Percentiles rank a stretch among this genome's conserved stretches.
phyloP scores from a whole-genome alignment of 1,139 yeast species.

The Nakaseomyces glabratus region DNA sequence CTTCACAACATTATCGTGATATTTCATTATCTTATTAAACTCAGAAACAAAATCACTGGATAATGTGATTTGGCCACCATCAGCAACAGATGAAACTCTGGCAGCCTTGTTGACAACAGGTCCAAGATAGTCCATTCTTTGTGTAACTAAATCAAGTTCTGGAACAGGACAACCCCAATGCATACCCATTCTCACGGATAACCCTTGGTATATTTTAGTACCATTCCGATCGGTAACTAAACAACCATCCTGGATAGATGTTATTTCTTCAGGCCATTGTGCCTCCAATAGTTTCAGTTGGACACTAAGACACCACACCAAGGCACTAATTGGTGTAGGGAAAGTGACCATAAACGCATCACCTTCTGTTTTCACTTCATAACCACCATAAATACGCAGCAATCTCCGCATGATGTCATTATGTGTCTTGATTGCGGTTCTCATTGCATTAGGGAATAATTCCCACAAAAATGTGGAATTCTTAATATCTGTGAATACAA shows the following conservation, averaged over 20 bases:
- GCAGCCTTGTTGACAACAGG: slow-evolving; percentile 97
- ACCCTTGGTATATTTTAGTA: slow-evolving; percentile 64
- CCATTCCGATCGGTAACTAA: slow-evolving; percentile 65
- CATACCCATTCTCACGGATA: slow-evolving; percentile 94
- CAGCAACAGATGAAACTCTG: slow-evolving; percentile 88
- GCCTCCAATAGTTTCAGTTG: slow-evolving; percentile 76
- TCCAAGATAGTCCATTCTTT: slow-evolving; percentile 97
- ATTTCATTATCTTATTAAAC: slow-evolving; percentile 47
- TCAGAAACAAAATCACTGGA: slow-evolving; percentile 76
- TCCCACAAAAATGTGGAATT: slow-evolving; percentile 94
- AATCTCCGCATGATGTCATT: slow-evolving; percentile 92
- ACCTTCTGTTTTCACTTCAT: slow-evolving; percentile 98
- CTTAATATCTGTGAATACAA: slow-evolving; percentile 95
- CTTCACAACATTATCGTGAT: slow-evolving; percentile 41
- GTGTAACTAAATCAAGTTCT: slow-evolving; percentile 87
- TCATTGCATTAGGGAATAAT: slow-evolving; percentile 84
- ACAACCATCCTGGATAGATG: slow-evolving; percentile 78
- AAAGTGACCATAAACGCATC: slow-evolving; percentile 99
- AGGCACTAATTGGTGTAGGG: slow-evolving; percentile 84
- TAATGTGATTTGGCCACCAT: slow-evolving; percentile 93
- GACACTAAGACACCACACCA: slow-evolving; percentile 90
- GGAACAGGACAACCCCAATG: slow-evolving; percentile 98
- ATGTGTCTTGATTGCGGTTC: slow-evolving; percentile 92
- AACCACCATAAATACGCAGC: slow-evolving; percentile 86
- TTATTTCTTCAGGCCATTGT: slow-evolving; percentile 93